A percentile compares a stretch with the other conserved stretches of the same genome.
These are phyloP conservation scores for Paramyrothecium sp. DNA, from an alignment of 2,329 filamentous ascomycete genomes.

Conservation along the genomic window DNA sequence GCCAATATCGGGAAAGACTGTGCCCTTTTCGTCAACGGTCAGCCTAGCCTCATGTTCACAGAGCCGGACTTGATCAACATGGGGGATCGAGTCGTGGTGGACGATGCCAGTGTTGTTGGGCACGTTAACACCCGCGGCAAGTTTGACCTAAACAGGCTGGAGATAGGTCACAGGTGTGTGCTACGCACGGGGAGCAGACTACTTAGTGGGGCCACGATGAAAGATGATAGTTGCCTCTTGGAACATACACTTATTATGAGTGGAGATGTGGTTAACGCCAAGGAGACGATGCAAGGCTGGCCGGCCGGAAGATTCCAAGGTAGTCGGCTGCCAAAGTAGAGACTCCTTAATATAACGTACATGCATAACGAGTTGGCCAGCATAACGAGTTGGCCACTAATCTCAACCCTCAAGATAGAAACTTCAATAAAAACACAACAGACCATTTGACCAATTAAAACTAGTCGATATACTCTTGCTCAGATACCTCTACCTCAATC, in stretches of 20 bases:
- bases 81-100: conserved; percentile 51
- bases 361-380: too few relatives aligned
- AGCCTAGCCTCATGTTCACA: conserved; percentile 52
- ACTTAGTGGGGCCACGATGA: conserved; percentile 52
- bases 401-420: too few relatives aligned
- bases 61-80: conserved; percentile 55
- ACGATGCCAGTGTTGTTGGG: conserved; percentile 54
- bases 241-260: conserved; percentile 59
- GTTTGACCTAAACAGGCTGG: conserved; percentile 51
- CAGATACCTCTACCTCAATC: too few relatives aligned
- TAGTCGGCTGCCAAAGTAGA: too few relatives aligned
- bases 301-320: conserved; percentile 33
- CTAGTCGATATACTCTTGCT: too few relatives aligned
- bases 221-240: conserved; percentile 48
- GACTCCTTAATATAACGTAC: too few relatives aligned
- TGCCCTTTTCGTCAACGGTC: conserved; percentile 52
- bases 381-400: too few relatives aligned
- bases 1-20: conserved; percentile 53
- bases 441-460: too few relatives aligned
- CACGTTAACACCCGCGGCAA: conserved; percentile 57
- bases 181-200: conserved; percentile 50
- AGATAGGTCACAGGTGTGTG: conserved; percentile 50
- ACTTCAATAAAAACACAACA: too few relatives aligned
- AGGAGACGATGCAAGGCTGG: conserved; percentile 54
- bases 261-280: conserved; percentile 53